Conservation (phyloP, 2,329 filamentous ascomycete species). For the Penicillium sp. region DNA sequence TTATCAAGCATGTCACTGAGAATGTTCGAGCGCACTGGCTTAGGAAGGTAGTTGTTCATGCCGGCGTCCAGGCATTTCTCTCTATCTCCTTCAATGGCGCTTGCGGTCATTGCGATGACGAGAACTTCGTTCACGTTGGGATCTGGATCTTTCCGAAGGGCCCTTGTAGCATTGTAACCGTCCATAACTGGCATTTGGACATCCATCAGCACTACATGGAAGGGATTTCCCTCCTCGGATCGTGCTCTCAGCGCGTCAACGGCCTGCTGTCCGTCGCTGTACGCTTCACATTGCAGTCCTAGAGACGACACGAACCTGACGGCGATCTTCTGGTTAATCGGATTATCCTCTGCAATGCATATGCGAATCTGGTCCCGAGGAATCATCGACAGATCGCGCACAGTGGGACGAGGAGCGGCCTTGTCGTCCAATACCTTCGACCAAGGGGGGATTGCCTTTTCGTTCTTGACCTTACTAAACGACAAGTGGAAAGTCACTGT, state of each 20-base stretch:
- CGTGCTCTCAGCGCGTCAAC: conserved; percentile 81
- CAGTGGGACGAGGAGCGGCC: conserved; percentile 49
- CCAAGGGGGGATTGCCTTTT: conserved; percentile 62
- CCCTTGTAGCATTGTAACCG: conserved; percentile 86
- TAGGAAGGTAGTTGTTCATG: conserved; percentile 97
- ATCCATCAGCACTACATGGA: conserved; percentile 93
- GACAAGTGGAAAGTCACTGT: conserved; percentile 79
- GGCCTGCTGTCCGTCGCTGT: conserved; percentile 85
- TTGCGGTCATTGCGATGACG: conserved; percentile 98
- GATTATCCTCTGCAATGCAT: conserved; percentile 93
- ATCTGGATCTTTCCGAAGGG: conserved; percentile 76
- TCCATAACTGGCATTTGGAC: conserved; percentile 95
- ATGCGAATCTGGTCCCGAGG: conserved; percentile 80
- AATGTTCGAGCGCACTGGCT: conserved; percentile 88
- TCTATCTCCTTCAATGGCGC: conserved; percentile 89
- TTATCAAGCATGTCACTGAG: conserved; percentile 81
- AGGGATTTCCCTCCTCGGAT: conserved; percentile 73
- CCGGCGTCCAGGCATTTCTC: conserved; percentile 95
- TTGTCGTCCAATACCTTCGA: conserved; percentile 53
- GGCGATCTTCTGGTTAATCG: conserved; percentile 92
- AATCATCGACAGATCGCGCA: conserved; percentile 72
- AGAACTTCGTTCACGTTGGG: conserved; percentile 79
- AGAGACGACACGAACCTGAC: conserved; percentile 87
- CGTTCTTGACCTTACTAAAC: conserved; percentile 76
- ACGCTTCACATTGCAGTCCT: conserved; percentile 85